Base-by-base conservation (phyloP, 2,329 filamentous ascomycete species). In the Fusarium sacchari region DNA sequence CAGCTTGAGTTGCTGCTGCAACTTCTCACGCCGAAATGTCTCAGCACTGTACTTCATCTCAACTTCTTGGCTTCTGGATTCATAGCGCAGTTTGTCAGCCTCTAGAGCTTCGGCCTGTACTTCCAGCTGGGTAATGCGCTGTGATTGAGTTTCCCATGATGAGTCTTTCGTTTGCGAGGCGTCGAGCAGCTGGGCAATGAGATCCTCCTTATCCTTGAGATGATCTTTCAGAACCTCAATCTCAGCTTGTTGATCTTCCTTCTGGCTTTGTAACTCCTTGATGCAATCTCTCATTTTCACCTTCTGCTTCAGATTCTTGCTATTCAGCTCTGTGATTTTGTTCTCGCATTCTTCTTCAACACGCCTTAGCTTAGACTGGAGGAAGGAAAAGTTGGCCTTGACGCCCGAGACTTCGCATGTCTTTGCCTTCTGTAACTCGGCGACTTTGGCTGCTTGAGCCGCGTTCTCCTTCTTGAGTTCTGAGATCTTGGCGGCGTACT, bases 281-380 rank as follows among this genome's bases (percentile, higher is more conserved):
- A 53, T 53, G 8, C 2, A 22, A 0, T 18, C 34, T 39, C 24
- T 39, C 24, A 37, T 10, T 8, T 37, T 26, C 4, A 22, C 5
- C 10, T 37, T 12, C 20, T 28, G 20, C 24, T 7, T 2, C 24
- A 28, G 2, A 13, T 9, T 17, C 10, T n/a, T 28, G 34, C 0
- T 12, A 6, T 17, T 28, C 1, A 53, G 24, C 24, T 53, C 24
- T n/a, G 4, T 1, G 14, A 53, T 28, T 10, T 10, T 22, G 1
- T n/a, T 24, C n/a, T 39, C 17, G 20, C 15, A 28, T 11, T 53
- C 24, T 5, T 20, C 17, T 15, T 52, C 47, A 2, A 5, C 12
- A 0, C 4, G 12, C 12, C 2, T 2, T 1, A 34, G 12, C 0
- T 34, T 52, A 5, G 30, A 26, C 30, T 52, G 30, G 8, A 34